These are phyloP conservation scores for Colletotrichum musae DNA, from an alignment of 2,329 filamentous ascomycete species.

Conservation along the genomic window DNA sequence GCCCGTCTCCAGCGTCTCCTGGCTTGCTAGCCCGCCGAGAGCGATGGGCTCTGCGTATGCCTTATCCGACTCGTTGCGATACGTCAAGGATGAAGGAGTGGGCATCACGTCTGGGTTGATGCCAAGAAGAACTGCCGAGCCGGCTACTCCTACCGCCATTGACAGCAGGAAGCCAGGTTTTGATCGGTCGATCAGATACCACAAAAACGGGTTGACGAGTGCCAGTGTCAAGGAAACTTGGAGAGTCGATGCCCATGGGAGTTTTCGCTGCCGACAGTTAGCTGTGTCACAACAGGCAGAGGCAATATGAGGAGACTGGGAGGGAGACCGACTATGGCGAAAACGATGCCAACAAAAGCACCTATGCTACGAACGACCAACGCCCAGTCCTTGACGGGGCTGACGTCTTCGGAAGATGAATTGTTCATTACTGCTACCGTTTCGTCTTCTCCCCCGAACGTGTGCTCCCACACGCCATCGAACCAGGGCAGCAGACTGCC, in stretches of 20 bases:
- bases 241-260: constrained; percentile 95
- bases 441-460: constrained; percentile 56
- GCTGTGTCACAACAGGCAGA: constrained; percentile 4
- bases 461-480: constrained; percentile 80
- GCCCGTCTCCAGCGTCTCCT: constrained; percentile 78
- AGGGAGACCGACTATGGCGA: constrained; percentile 78
- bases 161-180: constrained; percentile 87
- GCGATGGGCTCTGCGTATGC: constrained; percentile 48
- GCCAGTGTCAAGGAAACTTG: constrained; percentile 92
- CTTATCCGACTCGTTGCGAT: constrained; percentile 42
- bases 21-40: constrained; percentile 70
- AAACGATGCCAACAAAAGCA: constrained; percentile 73
- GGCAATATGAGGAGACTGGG: neutral
- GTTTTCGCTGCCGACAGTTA: constrained; percentile 74
- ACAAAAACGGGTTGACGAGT: constrained; percentile 91
- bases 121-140: constrained; percentile 81
- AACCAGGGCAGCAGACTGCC: constrained; percentile 88
- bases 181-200: constrained; percentile 96
- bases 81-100: constrained; percentile 66
- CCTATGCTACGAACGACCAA: constrained; percentile 70
- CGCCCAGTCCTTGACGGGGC: constrained; percentile 79
- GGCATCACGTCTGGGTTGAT: constrained; percentile 86
- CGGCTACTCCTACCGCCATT: constrained; percentile 78
- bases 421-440: constrained; percentile 46
- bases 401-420: constrained; percentile 48